These are phyloP conservation scores for Pseudopediastrum boryanum DNA, from an alignment of 139 green algal species.

Conservation along the genomic window DNA sequence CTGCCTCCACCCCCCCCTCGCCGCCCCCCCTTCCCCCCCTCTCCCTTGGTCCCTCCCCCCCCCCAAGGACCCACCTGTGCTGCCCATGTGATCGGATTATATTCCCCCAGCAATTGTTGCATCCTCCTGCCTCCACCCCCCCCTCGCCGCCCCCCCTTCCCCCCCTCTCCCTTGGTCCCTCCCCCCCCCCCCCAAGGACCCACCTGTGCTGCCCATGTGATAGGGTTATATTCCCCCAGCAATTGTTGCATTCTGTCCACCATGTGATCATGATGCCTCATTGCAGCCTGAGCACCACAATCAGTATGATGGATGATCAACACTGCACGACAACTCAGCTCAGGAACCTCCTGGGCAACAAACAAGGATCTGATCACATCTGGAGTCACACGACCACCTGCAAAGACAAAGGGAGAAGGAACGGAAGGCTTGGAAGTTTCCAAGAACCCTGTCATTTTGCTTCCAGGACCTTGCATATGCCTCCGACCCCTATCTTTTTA, in stretches of 20 bases:
- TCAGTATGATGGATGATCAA: constrained; percentile 37
- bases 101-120: constrained; percentile 15
- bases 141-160: neutral
- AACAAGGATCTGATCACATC: constrained; percentile 32
- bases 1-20: too few relatives aligned
- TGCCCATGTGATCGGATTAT: neutral
- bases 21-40: neutral
- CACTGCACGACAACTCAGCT: constrained; percentile 17
- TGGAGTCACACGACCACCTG: constrained; percentile 24
- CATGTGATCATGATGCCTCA: constrained; percentile 24
- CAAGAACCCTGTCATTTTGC: too few relatives aligned
- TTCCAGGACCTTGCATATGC: too few relatives aligned
- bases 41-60: neutral
- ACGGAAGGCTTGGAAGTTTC: too few relatives aligned
- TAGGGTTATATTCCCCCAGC: constrained; percentile 10
- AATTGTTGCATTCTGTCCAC: constrained; percentile 6
- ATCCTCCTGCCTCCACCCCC: neutral
- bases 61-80: constrained; percentile 24
- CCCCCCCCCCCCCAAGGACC: constrained; percentile 12
- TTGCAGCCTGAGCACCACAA: constrained; percentile 21
- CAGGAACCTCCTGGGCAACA: constrained; percentile 37
- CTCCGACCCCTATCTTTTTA: too few relatives aligned
- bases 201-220: constrained; percentile 13
- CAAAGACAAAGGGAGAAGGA: too few relatives aligned
- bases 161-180: neutral